Evolutionary conservation across 2,329 filamentous ascomycete species (phyloP), one percentile per base, ranked within the genome.

Genomic region (Annulohypoxylon truncatum): DNA sequence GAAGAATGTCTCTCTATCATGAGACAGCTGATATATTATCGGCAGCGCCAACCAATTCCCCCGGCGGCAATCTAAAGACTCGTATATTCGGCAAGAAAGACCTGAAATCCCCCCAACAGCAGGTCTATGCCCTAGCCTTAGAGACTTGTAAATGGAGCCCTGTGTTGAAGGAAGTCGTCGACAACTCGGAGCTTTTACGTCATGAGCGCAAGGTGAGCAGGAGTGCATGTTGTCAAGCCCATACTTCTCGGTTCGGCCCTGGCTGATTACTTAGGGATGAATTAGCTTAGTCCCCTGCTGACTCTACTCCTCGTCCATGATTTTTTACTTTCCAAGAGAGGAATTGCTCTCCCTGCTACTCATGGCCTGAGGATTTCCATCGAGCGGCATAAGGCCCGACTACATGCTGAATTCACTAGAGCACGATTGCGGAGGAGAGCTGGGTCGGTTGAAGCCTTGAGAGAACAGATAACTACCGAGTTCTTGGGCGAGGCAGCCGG

Each of bases 101-200:
- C 6, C 80, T 93, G 71, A 97, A 95, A 75, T 94, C 92, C 13
- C 87, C 90, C 2, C 90, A 91, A 0, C 90, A 90, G 9, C 92
- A 96, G 76, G 83, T 98, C 6, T 98, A 96, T 77, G 96, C 96
- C 7, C 83, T 99, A 33, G 91, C 94, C 20, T 87, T 91, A 20
- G 94, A 98, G 79, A 89, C 92, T 1, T 90, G 91, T 71, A 98
- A 97, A 88, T 97, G 95, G 93, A 96, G 94, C 73, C 78, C 83
- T 2, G 84, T 97, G 2, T 81, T 99, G 50, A 93, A 93, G 74
- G 94, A 97, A 75, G 90, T 97, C n/a, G 88, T 99, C 75, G 93
- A 97, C 72, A 88, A 86, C 70, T 87, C 93, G 0, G 90, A 89
- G 2, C 81, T 98, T 33, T 81, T 98, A 33, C 85, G 85, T n/a